Conservation (phyloP, 2,329 filamentous ascomycete genomes). For the Venturia pyrina region DNA sequence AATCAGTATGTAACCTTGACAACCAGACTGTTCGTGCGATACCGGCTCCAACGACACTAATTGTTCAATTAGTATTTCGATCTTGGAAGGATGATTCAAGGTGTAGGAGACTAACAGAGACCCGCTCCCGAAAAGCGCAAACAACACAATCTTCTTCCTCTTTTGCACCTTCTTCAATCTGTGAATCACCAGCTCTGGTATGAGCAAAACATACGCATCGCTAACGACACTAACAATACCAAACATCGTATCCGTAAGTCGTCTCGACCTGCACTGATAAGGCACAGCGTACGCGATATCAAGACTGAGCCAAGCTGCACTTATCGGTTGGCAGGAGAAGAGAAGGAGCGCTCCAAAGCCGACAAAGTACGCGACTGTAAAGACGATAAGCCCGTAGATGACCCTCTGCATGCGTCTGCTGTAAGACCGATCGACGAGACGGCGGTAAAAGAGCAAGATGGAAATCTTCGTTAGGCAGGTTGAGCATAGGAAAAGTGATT, state of each 20-base stretch:
- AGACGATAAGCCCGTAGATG: conserved; percentile 20
- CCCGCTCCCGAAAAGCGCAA: conserved; percentile 11
- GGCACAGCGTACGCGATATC: conserved; percentile 14
- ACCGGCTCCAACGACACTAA: conserved; percentile 20
- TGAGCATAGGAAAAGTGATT: conserved; percentile 2
- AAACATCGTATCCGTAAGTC: conserved; percentile 15
- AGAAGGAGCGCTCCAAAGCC: conserved; percentile 19
- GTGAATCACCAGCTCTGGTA: conserved; percentile 16
- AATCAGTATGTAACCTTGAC: conserved; percentile 15
- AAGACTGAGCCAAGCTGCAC: conserved; percentile 26
- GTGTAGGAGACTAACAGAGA: neutral
- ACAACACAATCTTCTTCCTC: conserved; percentile 17
- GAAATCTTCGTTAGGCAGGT: conserved; percentile 19
- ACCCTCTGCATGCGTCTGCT: conserved; percentile 13
- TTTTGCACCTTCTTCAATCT: conserved; percentile 17
- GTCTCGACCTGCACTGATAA: conserved; percentile 15
- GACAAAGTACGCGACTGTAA: conserved; percentile 18
- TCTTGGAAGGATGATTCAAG: neutral
- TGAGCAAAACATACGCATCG: conserved; percentile 18
- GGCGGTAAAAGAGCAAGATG: conserved; percentile 23
- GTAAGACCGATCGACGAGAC: conserved; percentile 19
- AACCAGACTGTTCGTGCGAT: conserved; percentile 23
- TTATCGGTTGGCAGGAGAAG: conserved; percentile 21
- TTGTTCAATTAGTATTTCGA: neutral
- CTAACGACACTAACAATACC: conserved; percentile 16